Conservation (phyloP, 768 basidiomycete genomes). For the Leccinellum luteum region DNA sequence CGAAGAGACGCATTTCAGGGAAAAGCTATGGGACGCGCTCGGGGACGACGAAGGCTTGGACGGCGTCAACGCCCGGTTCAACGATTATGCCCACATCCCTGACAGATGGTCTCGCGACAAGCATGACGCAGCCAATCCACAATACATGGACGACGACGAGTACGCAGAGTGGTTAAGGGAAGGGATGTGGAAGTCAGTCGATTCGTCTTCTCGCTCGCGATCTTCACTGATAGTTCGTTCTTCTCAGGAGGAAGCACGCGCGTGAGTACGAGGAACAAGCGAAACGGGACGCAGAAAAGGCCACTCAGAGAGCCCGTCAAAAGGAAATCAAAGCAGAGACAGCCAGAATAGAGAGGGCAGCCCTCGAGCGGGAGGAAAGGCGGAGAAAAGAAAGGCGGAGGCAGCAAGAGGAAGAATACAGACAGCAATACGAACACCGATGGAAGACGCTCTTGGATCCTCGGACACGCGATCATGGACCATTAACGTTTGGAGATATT, state of each 20-base stretch:
- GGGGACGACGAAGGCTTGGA: constrained; percentile 72
- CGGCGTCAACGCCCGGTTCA: constrained; percentile 58
- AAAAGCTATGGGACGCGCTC: constrained; percentile 71
- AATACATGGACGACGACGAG: constrained; percentile 76
- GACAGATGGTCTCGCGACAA: constrained; percentile 56
- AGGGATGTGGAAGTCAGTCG: constrained; percentile 80
- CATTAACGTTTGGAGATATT: constrained; percentile 55
- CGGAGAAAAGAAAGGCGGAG: constrained; percentile 49
- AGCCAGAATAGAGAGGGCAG: constrained; percentile 45
- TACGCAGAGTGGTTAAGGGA: constrained; percentile 84
- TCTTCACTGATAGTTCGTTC: constrained; percentile 2
- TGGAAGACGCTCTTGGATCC: constrained; percentile 53
- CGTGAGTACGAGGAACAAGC: constrained; percentile 63
- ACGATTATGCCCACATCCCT: constrained; percentile 70
- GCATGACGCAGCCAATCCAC: constrained; percentile 42
- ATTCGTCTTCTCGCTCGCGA: background rate
- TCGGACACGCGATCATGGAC: constrained; percentile 18
- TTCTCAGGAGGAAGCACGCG: constrained; percentile 60
- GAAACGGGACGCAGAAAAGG: constrained; percentile 51
- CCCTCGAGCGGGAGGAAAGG: constrained; percentile 50
- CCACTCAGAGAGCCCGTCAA: constrained; percentile 51
- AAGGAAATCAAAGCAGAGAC: constrained; percentile 56
- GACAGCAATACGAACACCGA: constrained; percentile 51
- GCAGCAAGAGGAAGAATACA: constrained; percentile 42
- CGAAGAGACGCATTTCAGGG: constrained; percentile 66